Percentiles rank a stretch among this genome's conserved stretches.
Evolutionary conservation across 768 basidiomycete genomes (phyloP).

Genomic region (Serendipita indica): DNA sequence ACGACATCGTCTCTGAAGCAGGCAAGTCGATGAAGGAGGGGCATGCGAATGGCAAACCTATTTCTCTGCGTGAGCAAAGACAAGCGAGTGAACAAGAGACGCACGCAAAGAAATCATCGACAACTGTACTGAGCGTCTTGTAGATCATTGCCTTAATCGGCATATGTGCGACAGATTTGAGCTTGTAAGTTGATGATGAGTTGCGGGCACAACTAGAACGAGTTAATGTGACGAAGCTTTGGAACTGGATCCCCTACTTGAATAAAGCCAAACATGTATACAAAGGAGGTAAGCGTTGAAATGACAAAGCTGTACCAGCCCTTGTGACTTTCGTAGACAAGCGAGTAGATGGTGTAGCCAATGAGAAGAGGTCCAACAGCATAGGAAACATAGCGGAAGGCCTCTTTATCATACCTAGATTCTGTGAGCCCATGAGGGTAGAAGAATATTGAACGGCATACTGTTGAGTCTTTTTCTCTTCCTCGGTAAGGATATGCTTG

Average conservation of each 20-base stretch:
- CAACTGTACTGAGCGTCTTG: slow-evolving; percentile 78
- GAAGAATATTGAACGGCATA: slow-evolving; percentile 27
- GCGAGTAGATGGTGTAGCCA: slow-evolving; percentile 64
- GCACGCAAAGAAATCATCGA: slow-evolving; percentile 87
- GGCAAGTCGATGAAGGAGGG: slow-evolving; percentile 71
- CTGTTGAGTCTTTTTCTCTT: slow-evolving; percentile 97
- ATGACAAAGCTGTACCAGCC: slow-evolving; percentile 97
- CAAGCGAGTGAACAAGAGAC: slow-evolving; percentile 19
- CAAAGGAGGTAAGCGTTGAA: slow-evolving; percentile 81
- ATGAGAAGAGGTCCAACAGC: slow-evolving; percentile 69
- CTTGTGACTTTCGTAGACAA: slow-evolving; percentile 69
- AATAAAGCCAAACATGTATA: slow-evolving; percentile 96
- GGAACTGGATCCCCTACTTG: neutral
- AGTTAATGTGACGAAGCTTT: slow-evolving; percentile 14
- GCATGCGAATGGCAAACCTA: slow-evolving; percentile 95
- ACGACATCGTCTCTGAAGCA: slow-evolving; percentile 64
- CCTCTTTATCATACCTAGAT: slow-evolving; percentile 70
- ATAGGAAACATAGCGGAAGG: slow-evolving; percentile 90
- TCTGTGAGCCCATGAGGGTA: slow-evolving; percentile 7
- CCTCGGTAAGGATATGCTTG: slow-evolving; percentile 91
- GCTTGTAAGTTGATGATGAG: slow-evolving; percentile 94
- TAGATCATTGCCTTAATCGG: slow-evolving; percentile 98
- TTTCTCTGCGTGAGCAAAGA: slow-evolving; percentile 9
- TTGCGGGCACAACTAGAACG: slow-evolving; percentile 45
- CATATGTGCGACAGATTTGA: slow-evolving; percentile 96